Percentiles rank a stretch among this genome's conserved stretches.
These are phyloP conservation scores for Botrytis squamosa DNA, from an alignment of 2,329 filamentous ascomycete genomes.

Conservation along the genomic window DNA sequence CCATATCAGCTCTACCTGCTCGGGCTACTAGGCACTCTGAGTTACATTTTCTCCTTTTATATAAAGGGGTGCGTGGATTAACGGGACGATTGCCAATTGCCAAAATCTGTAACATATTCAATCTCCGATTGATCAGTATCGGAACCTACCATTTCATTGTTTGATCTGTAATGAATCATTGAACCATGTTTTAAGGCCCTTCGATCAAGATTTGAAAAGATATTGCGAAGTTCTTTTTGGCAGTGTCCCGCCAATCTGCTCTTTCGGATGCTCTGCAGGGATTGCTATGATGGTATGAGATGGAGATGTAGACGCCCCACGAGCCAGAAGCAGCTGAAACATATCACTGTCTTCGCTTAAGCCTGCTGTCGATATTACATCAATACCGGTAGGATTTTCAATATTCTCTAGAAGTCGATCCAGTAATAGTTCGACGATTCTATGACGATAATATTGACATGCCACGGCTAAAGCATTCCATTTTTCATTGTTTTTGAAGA, in stretches of 20 bases:
- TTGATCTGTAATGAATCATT: too few species aligned
- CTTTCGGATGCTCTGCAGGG: neutral
- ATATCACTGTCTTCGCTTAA: neutral
- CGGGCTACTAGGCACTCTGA: neutral
- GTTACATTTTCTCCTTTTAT: neutral
- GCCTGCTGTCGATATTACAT: neutral
- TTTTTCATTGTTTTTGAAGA: neutral
- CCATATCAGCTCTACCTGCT: neutral
- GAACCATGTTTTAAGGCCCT: too few species aligned
- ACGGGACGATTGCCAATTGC: too few species aligned
- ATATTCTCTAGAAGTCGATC: neutral
- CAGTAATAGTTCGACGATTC: neutral
- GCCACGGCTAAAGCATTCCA: neutral
- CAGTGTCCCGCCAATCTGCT: neutral
- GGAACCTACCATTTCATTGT: too few species aligned
- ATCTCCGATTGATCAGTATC: too few species aligned
- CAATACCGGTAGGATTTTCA: neutral
- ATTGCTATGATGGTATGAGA: neutral
- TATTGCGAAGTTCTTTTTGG: too few species aligned
- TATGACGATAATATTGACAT: neutral
- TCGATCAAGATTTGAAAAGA: too few species aligned
- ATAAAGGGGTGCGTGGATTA: neutral
- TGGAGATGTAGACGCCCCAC: neutral
- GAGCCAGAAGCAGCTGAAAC: neutral
- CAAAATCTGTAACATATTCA: too few species aligned